Conservation (phyloP, 768 basidiomycete species). For the Naematelia aurantialba region DNA sequence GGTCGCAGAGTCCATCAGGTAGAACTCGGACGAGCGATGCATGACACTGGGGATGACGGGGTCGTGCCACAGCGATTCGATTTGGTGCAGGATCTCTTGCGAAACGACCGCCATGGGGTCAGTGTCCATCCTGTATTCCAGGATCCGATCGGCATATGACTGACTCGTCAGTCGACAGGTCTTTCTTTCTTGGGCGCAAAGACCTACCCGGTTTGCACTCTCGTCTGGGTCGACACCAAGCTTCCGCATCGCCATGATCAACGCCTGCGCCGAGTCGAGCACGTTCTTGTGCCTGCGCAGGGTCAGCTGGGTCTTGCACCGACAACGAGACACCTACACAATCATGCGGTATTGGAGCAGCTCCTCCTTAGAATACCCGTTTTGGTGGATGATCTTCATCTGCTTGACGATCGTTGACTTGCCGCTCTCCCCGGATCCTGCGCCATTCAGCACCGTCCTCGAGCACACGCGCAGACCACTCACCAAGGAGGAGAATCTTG, state of each 20-base stretch:
- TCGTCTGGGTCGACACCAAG: slow-evolving; percentile 72
- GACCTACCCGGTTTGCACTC: slow-evolving; percentile 59
- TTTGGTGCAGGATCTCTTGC: slow-evolving; percentile 51
- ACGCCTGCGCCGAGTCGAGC: slow-evolving; percentile 79
- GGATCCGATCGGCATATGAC: slow-evolving; percentile 53
- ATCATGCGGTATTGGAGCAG: slow-evolving; percentile 70
- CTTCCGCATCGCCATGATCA: slow-evolving; percentile 81
- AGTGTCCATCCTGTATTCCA: slow-evolving; percentile 53
- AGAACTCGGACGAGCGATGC: slow-evolving; percentile 63
- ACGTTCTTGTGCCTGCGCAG: slow-evolving; percentile 56
- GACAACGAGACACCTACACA: slow-evolving; percentile 58
- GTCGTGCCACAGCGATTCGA: slow-evolving; percentile 55
- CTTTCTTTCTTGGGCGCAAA: not conserved
- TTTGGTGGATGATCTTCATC: slow-evolving; percentile 97
- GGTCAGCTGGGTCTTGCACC: not conserved
- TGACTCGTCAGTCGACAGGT: no score
- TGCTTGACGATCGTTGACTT: slow-evolving; percentile 97
- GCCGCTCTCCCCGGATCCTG: slow-evolving; percentile 91
- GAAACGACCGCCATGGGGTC: slow-evolving; percentile 46
- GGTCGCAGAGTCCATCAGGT: slow-evolving; percentile 88
- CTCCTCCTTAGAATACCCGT: slow-evolving; percentile 76
- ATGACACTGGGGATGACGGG: slow-evolving; percentile 54
- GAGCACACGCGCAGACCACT: slow-evolving; percentile 41
- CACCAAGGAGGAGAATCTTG: slow-evolving; percentile 88
- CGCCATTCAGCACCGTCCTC: not conserved